Evolutionary conservation across 768 basidiomycete species (phyloP).

Genomic region (Botryobasidium botryosum): DNA sequence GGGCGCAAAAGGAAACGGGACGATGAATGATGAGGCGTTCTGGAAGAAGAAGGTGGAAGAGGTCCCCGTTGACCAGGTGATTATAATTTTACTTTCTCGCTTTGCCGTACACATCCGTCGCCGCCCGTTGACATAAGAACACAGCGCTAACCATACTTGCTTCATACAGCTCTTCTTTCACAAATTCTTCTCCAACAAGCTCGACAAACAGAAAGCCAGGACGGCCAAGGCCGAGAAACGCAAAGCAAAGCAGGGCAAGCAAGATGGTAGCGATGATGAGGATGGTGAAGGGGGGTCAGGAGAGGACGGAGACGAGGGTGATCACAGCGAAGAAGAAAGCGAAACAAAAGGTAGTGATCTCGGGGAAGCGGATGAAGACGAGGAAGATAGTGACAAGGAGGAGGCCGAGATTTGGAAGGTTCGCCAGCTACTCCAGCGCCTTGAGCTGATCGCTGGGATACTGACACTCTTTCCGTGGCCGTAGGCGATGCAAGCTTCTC

Average conservation of each 20-base stretch:
- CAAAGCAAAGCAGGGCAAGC: constrained; percentile 26
- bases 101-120: background rate
- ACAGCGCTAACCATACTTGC: background rate
- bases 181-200: constrained; percentile 66
- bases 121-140: no score
- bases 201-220: constrained; percentile 34
- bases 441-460: background rate
- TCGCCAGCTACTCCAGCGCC: constrained; percentile 11
- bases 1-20: constrained; percentile 23
- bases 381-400: constrained; percentile 28
- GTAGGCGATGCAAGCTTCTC: constrained; percentile 79
- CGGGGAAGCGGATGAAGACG: constrained; percentile 15
- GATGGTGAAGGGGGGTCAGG: constrained; percentile 16
- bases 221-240: constrained; percentile 30
- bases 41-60: constrained; percentile 50
- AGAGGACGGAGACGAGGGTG: constrained; percentile 20
- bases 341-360: no score
- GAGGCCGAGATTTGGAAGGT: constrained; percentile 88
- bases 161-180: constrained; percentile 66
- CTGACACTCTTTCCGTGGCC: constrained; percentile 4
- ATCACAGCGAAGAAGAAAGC: background rate
- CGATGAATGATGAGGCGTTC: constrained; percentile 61
- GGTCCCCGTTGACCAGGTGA: constrained; percentile 74
- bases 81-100: background rate
- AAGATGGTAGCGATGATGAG: constrained; percentile 15